Conservation (phyloP, 2,329 filamentous ascomycete genomes). For the Verruconis gallopava region DNA sequence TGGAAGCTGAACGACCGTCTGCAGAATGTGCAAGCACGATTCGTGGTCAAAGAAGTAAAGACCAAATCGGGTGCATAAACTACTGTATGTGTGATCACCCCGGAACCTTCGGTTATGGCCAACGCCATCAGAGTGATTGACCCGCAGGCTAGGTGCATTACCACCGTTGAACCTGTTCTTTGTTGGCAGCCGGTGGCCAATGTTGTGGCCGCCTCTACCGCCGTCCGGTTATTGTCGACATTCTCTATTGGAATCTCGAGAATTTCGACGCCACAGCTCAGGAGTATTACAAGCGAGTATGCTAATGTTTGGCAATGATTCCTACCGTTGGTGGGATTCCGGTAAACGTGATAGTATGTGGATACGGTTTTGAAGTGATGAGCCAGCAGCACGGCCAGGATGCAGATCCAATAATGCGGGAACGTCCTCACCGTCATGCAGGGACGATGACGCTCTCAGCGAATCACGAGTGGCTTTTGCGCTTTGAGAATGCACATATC, state of each 20-base stretch:
- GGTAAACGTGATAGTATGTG: too few relatives aligned
- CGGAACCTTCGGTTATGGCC: background rate
- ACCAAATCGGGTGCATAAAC: too few relatives aligned
- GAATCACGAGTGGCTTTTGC: background rate
- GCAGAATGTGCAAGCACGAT: too few relatives aligned
- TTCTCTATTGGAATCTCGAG: too few relatives aligned
- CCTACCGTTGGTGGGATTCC: too few relatives aligned
- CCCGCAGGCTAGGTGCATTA: background rate
- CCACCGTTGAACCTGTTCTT: background rate
- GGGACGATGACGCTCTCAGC: background rate
- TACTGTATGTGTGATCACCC: too few relatives aligned
- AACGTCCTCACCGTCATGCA: background rate
- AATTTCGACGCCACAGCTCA: too few relatives aligned
- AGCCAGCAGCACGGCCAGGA: background rate
- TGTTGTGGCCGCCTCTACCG: background rate
- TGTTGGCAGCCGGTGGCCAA: background rate
- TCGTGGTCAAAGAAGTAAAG: too few relatives aligned
- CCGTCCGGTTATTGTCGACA: too few relatives aligned
- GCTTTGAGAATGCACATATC: background rate
- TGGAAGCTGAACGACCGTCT: too few relatives aligned
- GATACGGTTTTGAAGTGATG: constrained; percentile 1
- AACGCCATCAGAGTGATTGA: background rate
- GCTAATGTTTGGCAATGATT: too few relatives aligned
- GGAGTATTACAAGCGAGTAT: too few relatives aligned
- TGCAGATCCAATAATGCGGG: background rate